A percentile compares a stretch with the other conserved stretches of the same genome.
phyloP scores from a whole-genome alignment of 345 rosid species.

The Euclidium syriacum region DNA sequence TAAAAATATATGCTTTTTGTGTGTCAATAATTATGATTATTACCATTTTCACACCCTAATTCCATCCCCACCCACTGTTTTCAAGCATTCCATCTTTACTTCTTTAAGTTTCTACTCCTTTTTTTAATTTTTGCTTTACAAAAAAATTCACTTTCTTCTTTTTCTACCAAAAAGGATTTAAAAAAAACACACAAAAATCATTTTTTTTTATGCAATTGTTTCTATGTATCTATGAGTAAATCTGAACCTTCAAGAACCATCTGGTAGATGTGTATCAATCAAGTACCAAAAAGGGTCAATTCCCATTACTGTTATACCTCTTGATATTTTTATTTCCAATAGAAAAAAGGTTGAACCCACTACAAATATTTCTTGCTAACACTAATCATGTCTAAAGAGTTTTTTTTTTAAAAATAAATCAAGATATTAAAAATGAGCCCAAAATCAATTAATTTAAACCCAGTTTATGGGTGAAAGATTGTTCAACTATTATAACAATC shows the following conservation, averaged over 20 bases:
- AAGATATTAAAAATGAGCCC: neutral
- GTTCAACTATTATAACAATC: neutral
- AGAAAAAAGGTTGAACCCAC: neutral
- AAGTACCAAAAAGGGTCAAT: constrained; percentile 12
- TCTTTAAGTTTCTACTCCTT: constrained; percentile 24
- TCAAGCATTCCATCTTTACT: constrained; percentile 23
- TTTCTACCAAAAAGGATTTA: neutral
- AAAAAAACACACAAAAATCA: constrained; percentile 3
- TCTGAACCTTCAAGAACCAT: constrained; percentile 21
- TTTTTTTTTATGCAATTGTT: too few relatives aligned
- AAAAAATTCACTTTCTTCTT: constrained; percentile 29
- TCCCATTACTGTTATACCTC: constrained; percentile 16
- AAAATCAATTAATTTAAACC: neutral
- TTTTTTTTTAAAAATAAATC: too few relatives aligned
- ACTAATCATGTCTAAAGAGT: constrained; percentile 1
- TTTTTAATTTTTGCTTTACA: constrained; percentile 28
- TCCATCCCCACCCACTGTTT: constrained; percentile 28
- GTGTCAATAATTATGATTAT: constrained; percentile 29
- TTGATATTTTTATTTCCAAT: neutral
- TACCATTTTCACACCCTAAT: constrained; percentile 29
- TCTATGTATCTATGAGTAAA: constrained; percentile 7
- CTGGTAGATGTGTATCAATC: constrained; percentile 16
- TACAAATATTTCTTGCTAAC: constrained; percentile 7
- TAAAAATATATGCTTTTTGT: constrained; percentile 26
- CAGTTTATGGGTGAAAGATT: neutral